Percentiles rank a stretch among this genome's conserved stretches.
Evolutionary conservation across 2,329 filamentous ascomycete genomes (phyloP).

Genomic region (Rutstroemia sydowiana): DNA sequence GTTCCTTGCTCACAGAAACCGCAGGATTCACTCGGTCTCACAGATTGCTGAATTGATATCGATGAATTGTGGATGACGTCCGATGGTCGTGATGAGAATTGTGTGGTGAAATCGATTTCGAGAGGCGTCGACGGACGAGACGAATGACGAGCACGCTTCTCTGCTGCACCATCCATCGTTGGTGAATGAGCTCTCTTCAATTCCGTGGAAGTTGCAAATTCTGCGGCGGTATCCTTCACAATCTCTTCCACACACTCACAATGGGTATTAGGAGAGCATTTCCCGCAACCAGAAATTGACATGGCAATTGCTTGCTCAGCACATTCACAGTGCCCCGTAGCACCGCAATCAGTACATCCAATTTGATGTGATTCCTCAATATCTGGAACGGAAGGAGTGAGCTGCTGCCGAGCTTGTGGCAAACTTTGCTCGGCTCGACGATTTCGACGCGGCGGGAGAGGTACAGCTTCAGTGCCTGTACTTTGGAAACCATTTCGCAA

Average conservation of each 20-base stretch:
- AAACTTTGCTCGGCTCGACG: slow-evolving; percentile 13
- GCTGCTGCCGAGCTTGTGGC: slow-evolving; percentile 15
- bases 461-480: slow-evolving; percentile 34
- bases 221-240: slow-evolving; percentile 16
- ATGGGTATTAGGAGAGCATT: slow-evolving; percentile 53
- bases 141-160: slow-evolving; percentile 50
- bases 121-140: slow-evolving; percentile 40
- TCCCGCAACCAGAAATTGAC: slow-evolving; percentile 53
- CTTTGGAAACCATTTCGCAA: slow-evolving; percentile 26
- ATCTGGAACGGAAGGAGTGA: slow-evolving; percentile 18
- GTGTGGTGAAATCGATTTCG: slow-evolving; percentile 68
- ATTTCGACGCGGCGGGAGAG: slow-evolving; percentile 31
- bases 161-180: slow-evolving; percentile 25
- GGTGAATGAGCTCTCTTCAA: slow-evolving; percentile 30
- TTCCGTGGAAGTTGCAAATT: slow-evolving; percentile 13
- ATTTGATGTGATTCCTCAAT: slow-evolving; percentile 18
- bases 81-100: slow-evolving; percentile 42
- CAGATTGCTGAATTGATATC: slow-evolving; percentile 18
- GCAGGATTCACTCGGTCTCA: slow-evolving; percentile 55
- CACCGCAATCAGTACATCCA: slow-evolving; percentile 50
- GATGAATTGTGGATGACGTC: slow-evolving; percentile 18
- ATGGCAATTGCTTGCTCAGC: slow-evolving; percentile 50
- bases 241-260: slow-evolving; percentile 54
- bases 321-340: slow-evolving; percentile 48
- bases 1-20: slow-evolving; percentile 79